Percentiles rank a stretch among this genome's conserved stretches.
These are phyloP conservation scores for Elongisporangium anandrum DNA, from an alignment of 352 stramenopile species.

Conservation along the genomic window DNA sequence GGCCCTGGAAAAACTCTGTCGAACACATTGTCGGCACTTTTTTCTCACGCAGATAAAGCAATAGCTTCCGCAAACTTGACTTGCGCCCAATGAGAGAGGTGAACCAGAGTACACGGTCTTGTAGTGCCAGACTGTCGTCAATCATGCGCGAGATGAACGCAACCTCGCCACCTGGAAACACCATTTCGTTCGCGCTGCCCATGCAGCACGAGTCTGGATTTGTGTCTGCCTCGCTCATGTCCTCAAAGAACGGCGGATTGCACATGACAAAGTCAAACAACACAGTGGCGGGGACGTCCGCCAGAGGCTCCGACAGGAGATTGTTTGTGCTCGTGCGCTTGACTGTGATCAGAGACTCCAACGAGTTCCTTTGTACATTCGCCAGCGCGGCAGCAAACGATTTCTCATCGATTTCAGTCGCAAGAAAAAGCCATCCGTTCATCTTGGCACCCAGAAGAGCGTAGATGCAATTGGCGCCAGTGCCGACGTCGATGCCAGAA, in stretches of 20 bases:
- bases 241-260: conserved; percentile 96
- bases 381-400: conserved; percentile 76
- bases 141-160: conserved; percentile 94
- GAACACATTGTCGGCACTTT: conserved; percentile 74
- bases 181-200: conserved; percentile 79
- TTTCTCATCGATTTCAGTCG: conserved; percentile 91
- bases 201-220: conserved; percentile 73
- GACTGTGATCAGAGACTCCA: conserved; percentile 60
- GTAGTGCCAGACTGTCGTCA: conserved; percentile 80
- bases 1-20: conserved; percentile 94
- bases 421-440: conserved; percentile 91
- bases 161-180: conserved; percentile 89
- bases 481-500: conserved; percentile 93
- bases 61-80: conserved; percentile 86
- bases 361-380: conserved; percentile 89
- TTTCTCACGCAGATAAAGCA: conserved; percentile 73
- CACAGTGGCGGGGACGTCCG: conserved; percentile 10
- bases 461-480: conserved; percentile 95
- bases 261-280: conserved; percentile 94
- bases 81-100: conserved; percentile 94
- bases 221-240: conserved; percentile 67
- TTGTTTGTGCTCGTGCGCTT: conserved; percentile 33
- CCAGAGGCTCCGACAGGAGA: conserved; percentile 46
- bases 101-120: conserved; percentile 88
- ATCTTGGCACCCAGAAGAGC: conserved; percentile 85